These are phyloP conservation scores for Fusarium brevicatenulatum DNA, from an alignment of 2,329 filamentous ascomycete species.

Conservation along the genomic window DNA sequence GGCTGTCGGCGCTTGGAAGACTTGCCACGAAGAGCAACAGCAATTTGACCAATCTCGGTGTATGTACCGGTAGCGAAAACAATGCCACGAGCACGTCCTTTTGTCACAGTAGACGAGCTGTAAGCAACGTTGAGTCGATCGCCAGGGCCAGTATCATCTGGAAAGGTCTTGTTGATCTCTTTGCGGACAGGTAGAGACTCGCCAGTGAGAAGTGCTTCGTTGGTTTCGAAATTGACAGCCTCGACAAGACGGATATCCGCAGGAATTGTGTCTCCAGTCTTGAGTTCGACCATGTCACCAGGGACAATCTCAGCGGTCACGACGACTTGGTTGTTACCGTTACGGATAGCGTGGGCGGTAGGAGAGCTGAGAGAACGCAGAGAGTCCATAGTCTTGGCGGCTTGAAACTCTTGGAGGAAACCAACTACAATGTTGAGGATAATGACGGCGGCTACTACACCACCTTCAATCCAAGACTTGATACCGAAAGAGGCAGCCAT, in stretches of 20 bases:
- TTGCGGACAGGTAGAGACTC: conserved; percentile 71
- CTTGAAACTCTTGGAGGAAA: conserved; percentile 57
- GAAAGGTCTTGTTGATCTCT: conserved; percentile 56
- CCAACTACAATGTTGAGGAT: conserved; percentile 67
- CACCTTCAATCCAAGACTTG: conserved; percentile 68
- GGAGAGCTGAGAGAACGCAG: conserved; percentile 56
- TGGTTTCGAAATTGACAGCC: conserved; percentile 73
- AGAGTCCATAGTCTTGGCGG: conserved; percentile 62
- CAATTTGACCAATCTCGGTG: conserved; percentile 72
- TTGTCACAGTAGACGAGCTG: conserved; percentile 70
- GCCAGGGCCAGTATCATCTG: conserved; percentile 57
- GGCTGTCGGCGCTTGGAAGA: conserved; percentile 48
- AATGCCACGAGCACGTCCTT: conserved; percentile 68
- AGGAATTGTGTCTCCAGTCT: conserved; percentile 69
- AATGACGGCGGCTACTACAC: conserved; percentile 67
- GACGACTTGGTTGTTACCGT: conserved; percentile 52
- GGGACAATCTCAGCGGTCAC: conserved; percentile 60
- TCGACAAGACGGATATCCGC: conserved; percentile 68
- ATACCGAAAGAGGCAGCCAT: conserved; percentile 70
- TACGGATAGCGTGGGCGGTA: conserved; percentile 55
- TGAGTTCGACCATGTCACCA: conserved; percentile 66
- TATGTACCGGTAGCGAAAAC: conserved; percentile 70
- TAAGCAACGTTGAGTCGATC: conserved; percentile 72
- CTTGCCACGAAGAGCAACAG: conserved; percentile 56
- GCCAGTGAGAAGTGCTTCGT: conserved; percentile 72